A percentile compares a stretch with the other conserved stretches of the same genome.
phyloP scores from a whole-genome alignment of 148 eudicot species.

The Vaccinium vitisidaea region DNA sequence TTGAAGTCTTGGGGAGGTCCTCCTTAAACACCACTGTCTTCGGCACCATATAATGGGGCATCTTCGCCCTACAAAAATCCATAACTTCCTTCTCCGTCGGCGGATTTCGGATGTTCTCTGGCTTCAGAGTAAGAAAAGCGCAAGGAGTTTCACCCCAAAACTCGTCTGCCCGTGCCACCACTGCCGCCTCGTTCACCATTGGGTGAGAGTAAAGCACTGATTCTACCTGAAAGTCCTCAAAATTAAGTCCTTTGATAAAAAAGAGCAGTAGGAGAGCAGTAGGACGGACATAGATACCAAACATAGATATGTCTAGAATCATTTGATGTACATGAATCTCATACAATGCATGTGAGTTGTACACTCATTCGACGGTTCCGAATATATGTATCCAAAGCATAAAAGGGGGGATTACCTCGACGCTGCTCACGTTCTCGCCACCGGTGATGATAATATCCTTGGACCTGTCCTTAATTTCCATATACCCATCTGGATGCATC shows the following conservation, averaged over 20 bases:
- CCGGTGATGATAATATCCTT: constrained; percentile 63
- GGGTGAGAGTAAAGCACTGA: constrained; percentile 41
- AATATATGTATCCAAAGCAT: no score
- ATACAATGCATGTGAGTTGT: no score
- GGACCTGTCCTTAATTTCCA: constrained; percentile 63
- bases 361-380: no score
- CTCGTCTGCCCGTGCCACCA: constrained; percentile 46
- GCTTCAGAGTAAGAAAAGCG: constrained; percentile 33
- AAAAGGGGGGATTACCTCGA: constrained; percentile 25
- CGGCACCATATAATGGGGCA: constrained; percentile 33
- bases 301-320: no score
- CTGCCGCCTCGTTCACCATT: constrained; percentile 46
- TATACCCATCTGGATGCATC: constrained; percentile 62
- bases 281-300: no score
- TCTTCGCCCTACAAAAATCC: constrained; percentile 18
- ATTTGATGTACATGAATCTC: no score
- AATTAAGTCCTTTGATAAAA: no score
- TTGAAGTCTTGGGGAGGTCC: constrained; percentile 28
- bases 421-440: constrained; percentile 60
- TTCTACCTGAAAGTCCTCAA: constrained; percentile 19
- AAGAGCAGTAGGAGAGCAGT: no score
- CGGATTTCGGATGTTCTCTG: not conserved
- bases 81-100: constrained; percentile 20
- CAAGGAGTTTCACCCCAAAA: constrained; percentile 54
- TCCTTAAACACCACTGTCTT: constrained; percentile 31